Percentiles rank a stretch among this genome's conserved stretches.
Conservation (phyloP, 352 stramenopile genomes). For the Globisporangium alternatum region DNA sequence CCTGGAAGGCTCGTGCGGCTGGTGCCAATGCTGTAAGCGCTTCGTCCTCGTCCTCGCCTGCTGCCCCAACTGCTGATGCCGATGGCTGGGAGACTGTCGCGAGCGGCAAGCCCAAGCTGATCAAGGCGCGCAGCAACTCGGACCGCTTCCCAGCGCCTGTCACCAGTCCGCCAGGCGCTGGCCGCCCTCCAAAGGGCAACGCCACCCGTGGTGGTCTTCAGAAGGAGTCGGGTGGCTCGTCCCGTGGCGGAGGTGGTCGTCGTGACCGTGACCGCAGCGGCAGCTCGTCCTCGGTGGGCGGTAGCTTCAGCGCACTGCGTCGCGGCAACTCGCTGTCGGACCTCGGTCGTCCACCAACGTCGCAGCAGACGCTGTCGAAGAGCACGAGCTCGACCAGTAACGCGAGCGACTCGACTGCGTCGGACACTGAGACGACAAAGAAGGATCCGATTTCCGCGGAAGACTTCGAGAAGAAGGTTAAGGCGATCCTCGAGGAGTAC, state of each 20-base stretch:
- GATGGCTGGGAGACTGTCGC: slow-evolving; percentile 79
- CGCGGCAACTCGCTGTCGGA: slow-evolving; percentile 21
- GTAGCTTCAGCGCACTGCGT: slow-evolving; percentile 12
- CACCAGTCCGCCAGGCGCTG: slow-evolving; percentile 18
- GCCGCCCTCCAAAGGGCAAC: slow-evolving; percentile 34
- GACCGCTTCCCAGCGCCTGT: slow-evolving; percentile 37
- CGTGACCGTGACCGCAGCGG: slow-evolving; percentile 57
- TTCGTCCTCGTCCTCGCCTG: slow-evolving; percentile 15
- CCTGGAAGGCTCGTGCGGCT: slow-evolving; percentile 58
- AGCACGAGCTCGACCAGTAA: slow-evolving; percentile 6
- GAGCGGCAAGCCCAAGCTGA: slow-evolving; percentile 45
- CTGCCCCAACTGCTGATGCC: slow-evolving; percentile 31
- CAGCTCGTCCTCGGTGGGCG: slow-evolving; percentile 37
- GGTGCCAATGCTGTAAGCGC: slow-evolving; percentile 8
- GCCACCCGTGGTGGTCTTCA: slow-evolving; percentile 20
- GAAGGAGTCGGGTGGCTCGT: slow-evolving; percentile 23
- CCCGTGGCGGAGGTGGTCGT: slow-evolving; percentile 14
- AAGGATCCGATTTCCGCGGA: slow-evolving; percentile 35
- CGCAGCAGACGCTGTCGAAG: slow-evolving; percentile 22
- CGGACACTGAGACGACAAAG: slow-evolving; percentile 4
- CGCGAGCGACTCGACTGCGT: slow-evolving; percentile 8
- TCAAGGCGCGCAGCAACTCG: slow-evolving; percentile 64
- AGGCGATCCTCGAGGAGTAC: slow-evolving; percentile 82
- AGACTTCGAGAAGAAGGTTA: slow-evolving; percentile 82
- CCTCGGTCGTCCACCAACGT: slow-evolving; percentile 36